Evolutionary conservation across 208 protist genomes (phyloP), one percentile per base, ranked within the genome.

Genomic region (Crithidia acanthocephali): DNA sequence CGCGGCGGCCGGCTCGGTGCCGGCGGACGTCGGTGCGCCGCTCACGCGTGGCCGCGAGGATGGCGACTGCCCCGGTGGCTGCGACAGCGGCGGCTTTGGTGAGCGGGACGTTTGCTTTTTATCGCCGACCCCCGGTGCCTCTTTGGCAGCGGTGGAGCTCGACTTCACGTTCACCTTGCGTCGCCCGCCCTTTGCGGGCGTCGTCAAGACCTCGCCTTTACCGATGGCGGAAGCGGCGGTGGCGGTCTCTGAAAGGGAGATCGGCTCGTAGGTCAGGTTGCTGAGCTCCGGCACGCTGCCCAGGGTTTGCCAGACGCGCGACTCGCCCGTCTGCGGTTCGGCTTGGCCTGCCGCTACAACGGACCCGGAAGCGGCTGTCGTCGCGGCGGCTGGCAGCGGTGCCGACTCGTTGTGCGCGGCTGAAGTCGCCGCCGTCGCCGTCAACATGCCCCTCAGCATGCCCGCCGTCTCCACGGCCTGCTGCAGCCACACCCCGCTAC

Each of bases 401-500:
- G n/a, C n/a, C 13, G 3, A 2, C 1, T 22, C 42, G 0, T 1
- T 23, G 27, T n/a, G 16, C 1, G 44, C 0, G 13, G 44, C 13
- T 15, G 28, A 30, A 30, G 9, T 30, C 35, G 56, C 16, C 33
- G 35, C 56, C 7, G 33, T 30, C 20, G n/a, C 18, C 0, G 3
- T 25, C 10, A 47, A 27, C 45, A 51, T 13, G 23, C 23, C 8
- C 0, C 23, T 30, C 8, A 47, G 56, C 16, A 25, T 9, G 1
- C 33, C 20, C 1, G 59, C 50, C 4, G 42, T 30, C 13, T 9
- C 47, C 30, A 81, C 25, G 10, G 67, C 75, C 13, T 48, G 33
- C n/a, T 60, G 52, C 30, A 81, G 47, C 64, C 71, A 75, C 11
- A 37, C 8, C 5, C 30, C 65, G 35, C 60, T 64, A 20, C 59